These are phyloP conservation scores for Pythium utonaiense DNA, from an alignment of 352 stramenopile genomes.

Conservation along the genomic window DNA sequence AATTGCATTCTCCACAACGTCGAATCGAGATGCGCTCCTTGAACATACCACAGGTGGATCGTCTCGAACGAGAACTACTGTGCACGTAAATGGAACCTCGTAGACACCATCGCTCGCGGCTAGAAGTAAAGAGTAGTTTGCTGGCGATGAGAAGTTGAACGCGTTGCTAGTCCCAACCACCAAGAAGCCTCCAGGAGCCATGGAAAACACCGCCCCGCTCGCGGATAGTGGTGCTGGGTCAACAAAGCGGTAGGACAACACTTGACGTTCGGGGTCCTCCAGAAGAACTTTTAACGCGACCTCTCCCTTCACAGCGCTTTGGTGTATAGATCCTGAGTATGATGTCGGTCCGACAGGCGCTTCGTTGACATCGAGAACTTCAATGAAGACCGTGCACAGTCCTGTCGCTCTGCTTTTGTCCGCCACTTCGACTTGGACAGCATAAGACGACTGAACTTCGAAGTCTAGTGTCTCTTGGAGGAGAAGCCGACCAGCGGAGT, in stretches of 20 bases:
- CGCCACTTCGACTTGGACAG: constrained; percentile 27
- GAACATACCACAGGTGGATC: constrained; percentile 37
- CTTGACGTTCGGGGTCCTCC: constrained; percentile 12
- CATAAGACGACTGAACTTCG: constrained; percentile 28
- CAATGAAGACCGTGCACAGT: constrained; percentile 29
- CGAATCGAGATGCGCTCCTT: neutral
- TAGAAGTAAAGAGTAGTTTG: constrained; percentile 6
- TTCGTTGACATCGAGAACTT: constrained; percentile 43
- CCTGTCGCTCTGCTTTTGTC: constrained; percentile 34
- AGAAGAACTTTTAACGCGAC: constrained; percentile 13
- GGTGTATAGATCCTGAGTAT: constrained; percentile 36
- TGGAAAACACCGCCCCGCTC: constrained; percentile 6
- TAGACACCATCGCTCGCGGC: constrained; percentile 21
- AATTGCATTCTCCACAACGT: constrained; percentile 18
- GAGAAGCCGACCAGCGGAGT: constrained; percentile 28
- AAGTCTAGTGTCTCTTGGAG: constrained; percentile 34
- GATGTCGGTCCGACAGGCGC: constrained; percentile 24
- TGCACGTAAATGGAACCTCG: constrained; percentile 21
- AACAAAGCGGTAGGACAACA: constrained; percentile 12
- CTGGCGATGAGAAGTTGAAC: constrained; percentile 24
- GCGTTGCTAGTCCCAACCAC: constrained; percentile 9
- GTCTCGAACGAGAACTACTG: constrained; percentile 25
- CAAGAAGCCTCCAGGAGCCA: constrained; percentile 11
- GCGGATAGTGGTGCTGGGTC: neutral
- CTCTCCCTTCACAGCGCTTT: constrained; percentile 19